Conservation (phyloP, 2,329 filamentous ascomycete genomes). For the Paramyrothecium roridum region DNA sequence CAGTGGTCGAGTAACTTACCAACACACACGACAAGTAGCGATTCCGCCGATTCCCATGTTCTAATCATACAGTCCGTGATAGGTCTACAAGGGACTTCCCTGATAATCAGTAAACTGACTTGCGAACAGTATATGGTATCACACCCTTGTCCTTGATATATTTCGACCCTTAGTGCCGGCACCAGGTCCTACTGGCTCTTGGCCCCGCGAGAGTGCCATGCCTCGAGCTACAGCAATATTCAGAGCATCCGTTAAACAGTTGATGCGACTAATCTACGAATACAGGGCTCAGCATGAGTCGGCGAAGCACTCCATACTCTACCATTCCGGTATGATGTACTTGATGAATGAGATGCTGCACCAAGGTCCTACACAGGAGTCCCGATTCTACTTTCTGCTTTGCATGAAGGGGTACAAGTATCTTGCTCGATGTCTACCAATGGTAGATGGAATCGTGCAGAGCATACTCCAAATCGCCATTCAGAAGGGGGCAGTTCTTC, state of each 20-base stretch:
- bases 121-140: slow-evolving; percentile 25
- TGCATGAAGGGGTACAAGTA: no score
- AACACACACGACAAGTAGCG: background rate
- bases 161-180: slow-evolving; percentile 9
- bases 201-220: background rate
- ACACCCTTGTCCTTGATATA: slow-evolving; percentile 25
- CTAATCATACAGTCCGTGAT: slow-evolving; percentile 1
- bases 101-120: background rate
- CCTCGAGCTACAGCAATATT: background rate
- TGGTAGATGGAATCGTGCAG: no score
- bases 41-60: background rate
- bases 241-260: background rate
- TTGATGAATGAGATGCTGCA: no score
- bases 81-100: background rate
- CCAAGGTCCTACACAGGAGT: no score
- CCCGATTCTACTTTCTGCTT: no score
- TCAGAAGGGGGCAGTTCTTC: no score
- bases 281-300: no score
- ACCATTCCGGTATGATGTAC: no score
- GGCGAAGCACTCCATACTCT: no score
- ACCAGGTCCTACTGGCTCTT: background rate
- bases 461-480: no score
- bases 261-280: background rate
- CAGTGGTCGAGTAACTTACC: background rate
- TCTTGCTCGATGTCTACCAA: no score